phyloP scores from a whole-genome alignment of 129 eudicot genomes.

The Heracleum sosnowskyi region DNA sequence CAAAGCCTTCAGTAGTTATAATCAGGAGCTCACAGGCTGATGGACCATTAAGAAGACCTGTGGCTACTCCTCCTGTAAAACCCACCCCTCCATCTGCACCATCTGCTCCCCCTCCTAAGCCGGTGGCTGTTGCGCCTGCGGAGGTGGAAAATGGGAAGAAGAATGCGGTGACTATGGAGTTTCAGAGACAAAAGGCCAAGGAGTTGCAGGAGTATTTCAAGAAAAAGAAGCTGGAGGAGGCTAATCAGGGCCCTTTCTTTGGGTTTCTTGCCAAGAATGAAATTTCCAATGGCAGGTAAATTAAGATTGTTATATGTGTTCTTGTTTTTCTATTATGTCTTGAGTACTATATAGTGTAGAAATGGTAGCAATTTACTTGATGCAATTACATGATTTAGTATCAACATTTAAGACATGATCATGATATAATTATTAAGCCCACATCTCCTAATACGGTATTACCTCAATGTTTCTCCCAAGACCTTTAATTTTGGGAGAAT shows the following conservation, averaged over 20 bases:
- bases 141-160: slow-evolving; percentile 31
- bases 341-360: too few species aligned
- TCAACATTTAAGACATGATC: too few species aligned
- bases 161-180: slow-evolving; percentile 67
- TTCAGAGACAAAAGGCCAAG: slow-evolving; percentile 89
- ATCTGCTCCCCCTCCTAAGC: slow-evolving; percentile 27
- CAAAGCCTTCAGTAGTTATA: slow-evolving; percentile 20
- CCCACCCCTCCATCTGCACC: slow-evolving; percentile 30
- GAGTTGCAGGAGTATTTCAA: slow-evolving; percentile 89
- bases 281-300: slow-evolving; percentile 92
- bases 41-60: slow-evolving; percentile 82
- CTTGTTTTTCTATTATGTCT: neutral
- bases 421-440: too few species aligned
- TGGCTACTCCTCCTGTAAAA: slow-evolving; percentile 52
- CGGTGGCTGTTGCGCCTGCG: slow-evolving; percentile 23
- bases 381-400: neutral
- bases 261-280: slow-evolving; percentile 84
- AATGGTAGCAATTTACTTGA: neutral
- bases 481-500: neutral
- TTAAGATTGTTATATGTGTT: neutral
- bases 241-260: slow-evolving; percentile 77
- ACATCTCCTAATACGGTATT: too few species aligned
- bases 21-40: slow-evolving; percentile 69
- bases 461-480: too few species aligned
- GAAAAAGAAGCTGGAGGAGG: slow-evolving; percentile 70